A percentile compares a stretch with the other conserved stretches of the same genome.
phyloP scores from a whole-genome alignment of 306 rosid species.

The Dalbergia cultrata region DNA sequence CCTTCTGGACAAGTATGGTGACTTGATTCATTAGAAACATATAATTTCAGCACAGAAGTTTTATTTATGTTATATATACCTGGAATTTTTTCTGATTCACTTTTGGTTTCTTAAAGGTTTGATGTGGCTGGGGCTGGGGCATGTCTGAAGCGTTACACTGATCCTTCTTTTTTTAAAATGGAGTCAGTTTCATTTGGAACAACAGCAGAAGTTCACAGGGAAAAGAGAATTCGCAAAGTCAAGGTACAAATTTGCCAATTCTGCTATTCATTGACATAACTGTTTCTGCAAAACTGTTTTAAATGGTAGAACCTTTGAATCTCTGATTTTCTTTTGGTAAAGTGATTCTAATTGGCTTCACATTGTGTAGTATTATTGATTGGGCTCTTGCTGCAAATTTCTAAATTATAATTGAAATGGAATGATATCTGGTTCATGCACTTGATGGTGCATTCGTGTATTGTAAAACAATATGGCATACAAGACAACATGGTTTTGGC shows the following conservation, averaged over 20 bases:
- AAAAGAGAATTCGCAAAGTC: constrained; percentile 76
- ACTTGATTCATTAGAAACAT: constrained; percentile 15
- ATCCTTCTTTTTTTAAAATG: constrained; percentile 86
- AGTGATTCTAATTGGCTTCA: constrained; percentile 20
- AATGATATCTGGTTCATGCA: constrained; percentile 21
- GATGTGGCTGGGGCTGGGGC: constrained; percentile 99
- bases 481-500: constrained; percentile 41
- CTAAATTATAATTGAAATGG: constrained; percentile 30
- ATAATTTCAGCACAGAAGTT: constrained; percentile 21
- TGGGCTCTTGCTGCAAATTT: constrained; percentile 33
- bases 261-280: constrained; percentile 3
- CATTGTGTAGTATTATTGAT: constrained; percentile 27
- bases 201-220: constrained; percentile 63
- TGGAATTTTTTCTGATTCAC: constrained; percentile 33
- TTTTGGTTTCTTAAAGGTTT: constrained; percentile 71
- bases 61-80: constrained; percentile 8
- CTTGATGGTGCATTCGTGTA: constrained; percentile 18
- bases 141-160: constrained; percentile 93
- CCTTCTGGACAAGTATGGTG: constrained; percentile 92
- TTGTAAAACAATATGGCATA: constrained; percentile 31
- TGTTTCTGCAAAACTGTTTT: constrained; percentile 27
- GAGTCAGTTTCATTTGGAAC: constrained; percentile 64
- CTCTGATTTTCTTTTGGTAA: neutral
- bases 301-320: neutral
- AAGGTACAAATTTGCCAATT: constrained; percentile 66